Evolutionary conservation across 169 alveolate species (phyloP).

Genomic region (Plasmodium malariae): DNA sequence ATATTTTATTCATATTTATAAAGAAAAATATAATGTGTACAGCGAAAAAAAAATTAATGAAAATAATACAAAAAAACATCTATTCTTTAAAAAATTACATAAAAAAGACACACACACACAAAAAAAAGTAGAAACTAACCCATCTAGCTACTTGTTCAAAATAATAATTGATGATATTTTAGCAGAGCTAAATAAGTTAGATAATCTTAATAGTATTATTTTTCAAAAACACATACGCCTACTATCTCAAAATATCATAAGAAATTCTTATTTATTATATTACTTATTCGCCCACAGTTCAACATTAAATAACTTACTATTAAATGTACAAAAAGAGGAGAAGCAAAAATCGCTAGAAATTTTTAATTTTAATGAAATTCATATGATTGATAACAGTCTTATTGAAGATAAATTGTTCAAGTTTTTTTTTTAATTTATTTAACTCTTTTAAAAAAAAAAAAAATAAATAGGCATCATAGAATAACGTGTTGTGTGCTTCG

Average conservation of each 20-base stretch:
- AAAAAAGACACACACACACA: constrained; percentile 1
- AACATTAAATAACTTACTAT: constrained; percentile 28
- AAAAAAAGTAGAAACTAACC: constrained; percentile 13
- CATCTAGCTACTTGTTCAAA: constrained; percentile 13
- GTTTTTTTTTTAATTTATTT: constrained; percentile 34
- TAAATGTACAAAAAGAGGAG: constrained; percentile 19
- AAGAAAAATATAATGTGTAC: constrained; percentile 63
- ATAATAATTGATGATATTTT: constrained; percentile 50
- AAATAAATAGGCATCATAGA: too few species aligned
- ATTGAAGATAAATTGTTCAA: constrained; percentile 61
- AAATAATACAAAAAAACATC: constrained; percentile 14
- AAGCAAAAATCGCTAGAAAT: constrained; percentile 25
- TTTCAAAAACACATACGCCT: constrained; percentile 72
- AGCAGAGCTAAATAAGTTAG: constrained; percentile 54
- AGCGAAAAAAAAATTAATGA: constrained; percentile 33
- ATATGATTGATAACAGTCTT: constrained; percentile 18
- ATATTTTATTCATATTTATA: constrained; percentile 57
- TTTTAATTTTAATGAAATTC: constrained; percentile 65
- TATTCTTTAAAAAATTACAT: constrained; percentile 10
- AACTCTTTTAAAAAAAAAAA: too few species aligned
- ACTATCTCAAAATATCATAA: constrained; percentile 19
- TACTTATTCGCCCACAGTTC: constrained; percentile 59
- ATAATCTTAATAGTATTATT: constrained; percentile 62
- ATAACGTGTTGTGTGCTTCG: too few species aligned
- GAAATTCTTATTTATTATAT: constrained; percentile 61